phyloP scores from a whole-genome alignment of 2,329 filamentous ascomycete genomes.

The Nannizziopsis arthrosporioides region DNA sequence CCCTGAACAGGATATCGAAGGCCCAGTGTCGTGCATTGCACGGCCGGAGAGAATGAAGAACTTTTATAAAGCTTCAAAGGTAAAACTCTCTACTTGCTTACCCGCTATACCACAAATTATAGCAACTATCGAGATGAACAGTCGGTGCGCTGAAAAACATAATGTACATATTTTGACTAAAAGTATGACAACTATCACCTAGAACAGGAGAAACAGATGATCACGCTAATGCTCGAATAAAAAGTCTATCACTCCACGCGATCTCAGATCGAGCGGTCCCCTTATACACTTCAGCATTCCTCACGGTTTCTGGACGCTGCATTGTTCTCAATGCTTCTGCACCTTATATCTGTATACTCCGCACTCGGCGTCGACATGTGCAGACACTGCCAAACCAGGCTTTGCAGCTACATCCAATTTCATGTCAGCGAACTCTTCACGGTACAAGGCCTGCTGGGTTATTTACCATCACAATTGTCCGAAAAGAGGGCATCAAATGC shows the following conservation, averaged over 20 bases:
- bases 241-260: too few relatives aligned
- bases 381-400: background rate
- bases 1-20: too few relatives aligned
- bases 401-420: background rate
- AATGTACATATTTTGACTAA: constrained; percentile 7
- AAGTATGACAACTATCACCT: background rate
- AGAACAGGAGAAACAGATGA: too few relatives aligned
- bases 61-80: too few relatives aligned
- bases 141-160: background rate
- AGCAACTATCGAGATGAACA: too few relatives aligned
- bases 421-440: background rate
- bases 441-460: background rate
- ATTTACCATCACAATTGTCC: constrained; percentile 1
- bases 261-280: too few relatives aligned
- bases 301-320: too few relatives aligned
- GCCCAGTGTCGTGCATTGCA: too few relatives aligned
- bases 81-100: too few relatives aligned
- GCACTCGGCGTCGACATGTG: constrained; percentile 3
- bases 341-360: constrained; percentile 4
- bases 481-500: constrained; percentile 1
- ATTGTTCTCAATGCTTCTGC: background rate
- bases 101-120: background rate
- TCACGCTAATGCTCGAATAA: too few relatives aligned
- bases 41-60: too few relatives aligned
- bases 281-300: too few relatives aligned